Evolutionary conservation across 1,284 basidiomycete species (phyloP).

Genomic region (Ceratobasidium sp.): DNA sequence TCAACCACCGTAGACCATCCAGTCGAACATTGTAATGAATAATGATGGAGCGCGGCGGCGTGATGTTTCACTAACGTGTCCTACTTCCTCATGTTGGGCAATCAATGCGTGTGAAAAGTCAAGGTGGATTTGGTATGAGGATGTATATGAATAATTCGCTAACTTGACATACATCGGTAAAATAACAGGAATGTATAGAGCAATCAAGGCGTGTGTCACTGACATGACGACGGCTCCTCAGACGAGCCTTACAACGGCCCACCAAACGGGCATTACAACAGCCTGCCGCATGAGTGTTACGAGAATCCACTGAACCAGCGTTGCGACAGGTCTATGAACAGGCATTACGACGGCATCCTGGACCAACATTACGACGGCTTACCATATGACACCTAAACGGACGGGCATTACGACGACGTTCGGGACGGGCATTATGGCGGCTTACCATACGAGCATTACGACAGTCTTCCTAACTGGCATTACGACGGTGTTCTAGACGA

Average conservation of each 20-base stretch:
- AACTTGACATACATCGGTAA: not conserved
- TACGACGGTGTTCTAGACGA: not conserved
- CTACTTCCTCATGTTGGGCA: not conserved
- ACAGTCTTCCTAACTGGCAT: not conserved
- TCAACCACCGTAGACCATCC: too few species aligned
- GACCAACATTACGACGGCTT: constrained; percentile 5
- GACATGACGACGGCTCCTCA: not conserved
- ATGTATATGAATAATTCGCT: not conserved
- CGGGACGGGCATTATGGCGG: not conserved
- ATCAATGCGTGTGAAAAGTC: not conserved
- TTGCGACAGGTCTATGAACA: not conserved
- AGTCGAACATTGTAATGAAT: too few species aligned
- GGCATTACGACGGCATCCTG: not conserved
- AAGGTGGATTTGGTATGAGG: not conserved
- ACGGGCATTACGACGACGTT: constrained; percentile 4
- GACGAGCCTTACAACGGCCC: constrained; percentile 1
- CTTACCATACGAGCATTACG: not conserved
- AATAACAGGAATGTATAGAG: too few species aligned
- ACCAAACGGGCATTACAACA: not conserved
- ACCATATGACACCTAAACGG: not conserved
- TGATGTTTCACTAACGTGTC: too few species aligned
- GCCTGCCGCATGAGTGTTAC: not conserved
- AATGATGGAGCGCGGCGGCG: too few species aligned
- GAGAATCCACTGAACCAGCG: not conserved
- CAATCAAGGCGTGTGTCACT: too few species aligned